Base-by-base conservation (phyloP, 177 flowering plant genomes). In the Vitis hybrid region DNA sequence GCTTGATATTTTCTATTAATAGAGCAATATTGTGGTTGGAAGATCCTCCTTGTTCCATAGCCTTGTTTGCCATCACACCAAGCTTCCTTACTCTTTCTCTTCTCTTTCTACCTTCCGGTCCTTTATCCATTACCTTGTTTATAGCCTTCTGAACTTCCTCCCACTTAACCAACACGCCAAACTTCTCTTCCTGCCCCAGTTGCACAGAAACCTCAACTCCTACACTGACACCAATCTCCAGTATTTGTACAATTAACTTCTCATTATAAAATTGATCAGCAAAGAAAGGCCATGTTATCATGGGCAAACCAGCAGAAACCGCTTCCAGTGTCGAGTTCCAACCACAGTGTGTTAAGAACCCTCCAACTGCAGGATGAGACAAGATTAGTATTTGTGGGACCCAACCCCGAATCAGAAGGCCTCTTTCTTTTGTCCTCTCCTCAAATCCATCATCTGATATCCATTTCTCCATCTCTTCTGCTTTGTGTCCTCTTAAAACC, bases 261-360 rank as follows among this genome's bases (percentile, higher is more conserved):
- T 61, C 64, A 61, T 61, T 61, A 13, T 11, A 48, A 27, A 64
- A 64, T 15, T 64, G 66, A 11, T 64, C 66, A 5, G 53, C 54
- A 6, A 64, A 49, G 14, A 46, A 11, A 18, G 66, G 66, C 66
- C 66, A 64, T n/a, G 66, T 64, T 18, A 64, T 64, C 54, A 64
- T 48, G 9, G 66, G 66, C 66, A 64, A 48, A 10, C 66, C 66
- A 20, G 21, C 55, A 11, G 27, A 7, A 6, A 64, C 15, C 24
- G 24, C 66, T 64, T 64, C 66, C 4, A 64, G 21, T 2, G 11
- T 15, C 8, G 64, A 61, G 35, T 61, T 61, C 64, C 64, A 61
- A 4, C 64, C 64, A 61, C 0, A 61, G n/a, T 61, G 64, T 30
- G 49, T 61, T 35, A 27, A 27, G 30, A 27, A 27, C 30, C 30